Evolutionary conservation across 2,329 filamentous ascomycete genomes (phyloP), one percentile per base, ranked within the genome.

Genomic region (Sarocladiaceae sp.): DNA sequence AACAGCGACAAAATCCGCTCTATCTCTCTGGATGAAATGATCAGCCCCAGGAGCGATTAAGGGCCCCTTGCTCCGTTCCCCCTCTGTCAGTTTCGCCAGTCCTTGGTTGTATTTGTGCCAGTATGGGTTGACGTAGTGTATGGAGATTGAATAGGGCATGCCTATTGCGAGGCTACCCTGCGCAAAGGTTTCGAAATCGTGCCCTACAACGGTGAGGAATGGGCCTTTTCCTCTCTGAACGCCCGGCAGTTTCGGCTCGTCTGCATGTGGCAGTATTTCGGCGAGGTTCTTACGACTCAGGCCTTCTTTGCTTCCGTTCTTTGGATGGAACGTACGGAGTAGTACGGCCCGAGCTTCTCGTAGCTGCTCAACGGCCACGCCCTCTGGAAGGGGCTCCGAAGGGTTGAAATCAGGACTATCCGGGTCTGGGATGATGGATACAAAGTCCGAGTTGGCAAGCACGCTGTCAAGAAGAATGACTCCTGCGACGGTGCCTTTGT

Each of bases 31-130:
- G 22, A 83, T 72, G 53, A 62, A 62, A 44, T 62, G 60, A 2
- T 57, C 59, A 0, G 58, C 51, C 2, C 49, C 49, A 0, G 58
- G 50, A 1, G 50, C 59, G 18, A 57, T 54, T 25, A 58, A 10
- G 1, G 59, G 59, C 0, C 60, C 60, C 18, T 54, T 54, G 4
- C 82, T 68, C 31, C 60, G 69, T 11, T 67, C 66, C 0, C 59
- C 50, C 3, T 64, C 64, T 0, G 73, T 78, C 11, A 83, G 67
- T 18, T 62, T 64, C 1, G 67, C 60, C 22, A 84, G 58, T 0
- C 73, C 77, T 52, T 76, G 65, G 47, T 83, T 83, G 57, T 83
- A 84, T 26, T 47, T 55, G 3, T 71, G 66, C 80, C 80, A 84
- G 2, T 67, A 69, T 0, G 78, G 74, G 52, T 83, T 81, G 49